A percentile compares a stretch with the other conserved stretches of the same genome.
These are phyloP conservation scores for Chytriomyces confervae DNA, from an alignment of 192 early-diverging fungal genomes.

Conservation along the genomic window DNA sequence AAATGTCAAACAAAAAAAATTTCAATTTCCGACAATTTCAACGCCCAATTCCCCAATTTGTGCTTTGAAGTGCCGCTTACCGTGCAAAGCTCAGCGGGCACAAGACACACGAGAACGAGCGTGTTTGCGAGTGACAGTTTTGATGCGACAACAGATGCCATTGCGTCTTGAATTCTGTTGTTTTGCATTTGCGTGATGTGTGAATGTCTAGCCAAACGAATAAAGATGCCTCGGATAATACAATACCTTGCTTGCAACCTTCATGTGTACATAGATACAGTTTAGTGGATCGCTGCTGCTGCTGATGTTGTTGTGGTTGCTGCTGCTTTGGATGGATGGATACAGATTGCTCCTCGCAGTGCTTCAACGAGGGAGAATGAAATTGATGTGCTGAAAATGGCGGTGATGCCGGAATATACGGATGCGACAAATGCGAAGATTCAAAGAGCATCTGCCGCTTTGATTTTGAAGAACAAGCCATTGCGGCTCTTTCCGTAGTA, in stretches of 20 bases:
- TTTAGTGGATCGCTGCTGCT: not conserved
- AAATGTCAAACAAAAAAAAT: too few species aligned
- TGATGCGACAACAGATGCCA: constrained; percentile 17
- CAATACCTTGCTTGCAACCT: not conserved
- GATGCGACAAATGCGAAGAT: too few species aligned
- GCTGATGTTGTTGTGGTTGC: too few species aligned
- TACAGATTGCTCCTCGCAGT: not conserved
- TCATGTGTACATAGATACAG: not conserved
- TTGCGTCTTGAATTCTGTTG: constrained; percentile 2
- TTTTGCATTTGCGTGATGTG: too few species aligned
- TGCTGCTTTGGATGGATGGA: not conserved
- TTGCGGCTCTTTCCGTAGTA: too few species aligned
- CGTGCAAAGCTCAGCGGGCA: constrained; percentile 2
- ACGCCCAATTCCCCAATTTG: too few species aligned
- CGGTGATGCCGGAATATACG: too few species aligned
- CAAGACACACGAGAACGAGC: not conserved
- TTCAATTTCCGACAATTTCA: too few species aligned
- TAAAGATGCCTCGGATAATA: not conserved
- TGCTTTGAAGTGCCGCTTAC: not conserved
- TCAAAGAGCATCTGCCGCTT: too few species aligned
- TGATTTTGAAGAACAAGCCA: too few species aligned
- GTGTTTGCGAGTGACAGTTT: not conserved
- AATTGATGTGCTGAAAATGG: too few species aligned
- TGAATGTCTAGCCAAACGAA: not conserved
- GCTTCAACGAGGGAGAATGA: not conserved